Conservation (phyloP, 2,329 filamentous ascomycete species). For the Exophiala aquamarina region DNA sequence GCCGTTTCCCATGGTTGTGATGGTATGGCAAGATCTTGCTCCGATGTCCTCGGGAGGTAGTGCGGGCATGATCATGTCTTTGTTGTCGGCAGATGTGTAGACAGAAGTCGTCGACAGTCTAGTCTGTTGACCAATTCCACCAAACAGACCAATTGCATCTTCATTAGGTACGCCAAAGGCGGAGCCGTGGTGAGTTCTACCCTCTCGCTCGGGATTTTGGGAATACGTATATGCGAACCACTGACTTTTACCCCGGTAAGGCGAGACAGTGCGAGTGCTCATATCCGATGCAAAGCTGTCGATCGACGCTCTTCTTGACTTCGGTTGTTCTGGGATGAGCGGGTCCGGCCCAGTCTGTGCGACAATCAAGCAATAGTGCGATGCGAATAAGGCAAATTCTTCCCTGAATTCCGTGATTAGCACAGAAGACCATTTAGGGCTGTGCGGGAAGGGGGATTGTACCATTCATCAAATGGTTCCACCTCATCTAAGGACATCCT, state of each 20-base stretch:
- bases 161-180: slow-evolving; percentile 42
- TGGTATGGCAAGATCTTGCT: slow-evolving; percentile 70
- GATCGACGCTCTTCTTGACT: slow-evolving; percentile 25
- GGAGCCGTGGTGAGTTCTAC: slow-evolving; percentile 62
- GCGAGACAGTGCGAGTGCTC: slow-evolving; percentile 28
- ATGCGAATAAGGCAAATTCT: slow-evolving; percentile 80
- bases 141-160: slow-evolving; percentile 39
- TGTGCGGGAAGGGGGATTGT: neutral
- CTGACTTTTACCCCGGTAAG: slow-evolving; percentile 19
- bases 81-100: slow-evolving; percentile 48
- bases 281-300: slow-evolving; percentile 27
- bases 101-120: slow-evolving; percentile 49
- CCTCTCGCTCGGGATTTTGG: slow-evolving; percentile 41
- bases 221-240: slow-evolving; percentile 34
- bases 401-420: slow-evolving; percentile 46
- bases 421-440: too few species aligned
- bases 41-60: slow-evolving; percentile 40
- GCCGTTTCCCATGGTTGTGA: slow-evolving; percentile 62
- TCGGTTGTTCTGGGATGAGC: slow-evolving; percentile 21
- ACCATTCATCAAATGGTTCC: slow-evolving; percentile 91
- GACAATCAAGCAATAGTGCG: slow-evolving; percentile 71
- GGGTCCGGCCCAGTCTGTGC: slow-evolving; percentile 27
- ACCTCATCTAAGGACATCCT: slow-evolving; percentile 64
- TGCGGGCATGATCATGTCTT: slow-evolving; percentile 45
- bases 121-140: slow-evolving; percentile 45